Evolutionary conservation across 345 rosid species (phyloP).

Genomic region (Jatropha curcas): DNA sequence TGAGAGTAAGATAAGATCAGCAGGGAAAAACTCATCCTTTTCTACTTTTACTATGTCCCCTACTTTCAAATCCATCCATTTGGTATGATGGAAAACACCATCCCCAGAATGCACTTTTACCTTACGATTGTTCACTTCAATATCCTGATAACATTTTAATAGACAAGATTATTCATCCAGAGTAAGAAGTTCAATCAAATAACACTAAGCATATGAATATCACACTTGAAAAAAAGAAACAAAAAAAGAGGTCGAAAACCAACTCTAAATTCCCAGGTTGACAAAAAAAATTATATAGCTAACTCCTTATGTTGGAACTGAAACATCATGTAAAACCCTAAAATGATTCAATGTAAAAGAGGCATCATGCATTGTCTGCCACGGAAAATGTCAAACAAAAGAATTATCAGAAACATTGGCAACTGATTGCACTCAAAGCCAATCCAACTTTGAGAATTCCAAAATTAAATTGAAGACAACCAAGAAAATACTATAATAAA

Average conservation of each 20-base stretch:
- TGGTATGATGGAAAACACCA: constrained; percentile 55
- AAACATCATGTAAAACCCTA: neutral
- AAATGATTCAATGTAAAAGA: neutral
- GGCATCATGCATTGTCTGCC: neutral
- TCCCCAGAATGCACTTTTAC: constrained; percentile 62
- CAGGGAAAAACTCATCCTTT: constrained; percentile 93
- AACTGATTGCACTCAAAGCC: neutral
- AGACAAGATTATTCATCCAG: neutral
- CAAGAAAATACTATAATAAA: neutral
- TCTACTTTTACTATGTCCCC: constrained; percentile 91
- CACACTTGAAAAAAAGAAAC: neutral
- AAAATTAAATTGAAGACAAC: neutral
- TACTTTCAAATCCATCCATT: constrained; percentile 84
- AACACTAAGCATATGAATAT: neutral
- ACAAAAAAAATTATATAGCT: neutral
- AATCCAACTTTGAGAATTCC: neutral
- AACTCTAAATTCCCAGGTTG: neutral
- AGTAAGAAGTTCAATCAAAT: constrained; percentile 13
- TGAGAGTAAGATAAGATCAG: constrained; percentile 83
- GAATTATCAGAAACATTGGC: neutral
- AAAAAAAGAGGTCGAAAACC: constrained; percentile 1
- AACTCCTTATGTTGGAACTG: neutral
- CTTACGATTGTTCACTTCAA: constrained; percentile 65
- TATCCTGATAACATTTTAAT: constrained; percentile 52
- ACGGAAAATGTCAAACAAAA: neutral